Base-by-base conservation (phyloP, 805 yeast species). In the Wickerhamiella australiensis region DNA sequence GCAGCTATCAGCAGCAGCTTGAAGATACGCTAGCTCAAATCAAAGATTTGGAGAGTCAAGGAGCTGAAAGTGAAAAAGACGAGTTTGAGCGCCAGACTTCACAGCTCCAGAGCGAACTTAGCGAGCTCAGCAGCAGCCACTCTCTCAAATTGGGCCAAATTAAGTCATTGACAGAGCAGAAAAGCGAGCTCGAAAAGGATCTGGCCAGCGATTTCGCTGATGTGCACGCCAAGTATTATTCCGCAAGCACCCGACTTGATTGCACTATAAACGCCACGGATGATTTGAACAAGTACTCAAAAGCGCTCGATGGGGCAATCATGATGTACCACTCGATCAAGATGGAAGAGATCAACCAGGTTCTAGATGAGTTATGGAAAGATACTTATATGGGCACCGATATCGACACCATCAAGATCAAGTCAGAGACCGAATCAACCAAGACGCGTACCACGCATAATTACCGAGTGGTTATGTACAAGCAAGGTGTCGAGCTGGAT, bases 341-440 rank as follows among this genome's bases (percentile, higher is more conserved):
- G 62, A 92, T 92, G 98, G 79, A 79, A 57, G 95, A 87, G 57
- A 86, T 90, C 57, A 92, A 92, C 66, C 71, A 82, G 52, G 82
- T 86, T 29, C 70, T 92, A 42, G 92, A 85, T 58, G 96, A 88
- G 59, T 67, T 92, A 38, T 92, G 99, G 99, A 84, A 85, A 55
- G 77, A 77, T 46, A 92, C 99, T 0, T 92, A 92, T 61, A 82
- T 82, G 55, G 98, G 98, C 1, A 82, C 96, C 1, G 99, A 92
- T 65, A 86, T 92, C 42, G 96, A 92, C 61, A 78, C 94, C 0
- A 87, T 92, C 45, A 77, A 82, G 58, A 85, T 92, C 54, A 75
- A 80, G 56, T 82, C 95, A 36, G 97, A 90, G 57, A 80, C 79
- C 20, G 76, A 76, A 51, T 72, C 68, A 9, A 63, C 61, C 42